Evolutionary conservation across 176 grass and related monocot species (phyloP).

Genomic region (Dactylis glomerata): DNA sequence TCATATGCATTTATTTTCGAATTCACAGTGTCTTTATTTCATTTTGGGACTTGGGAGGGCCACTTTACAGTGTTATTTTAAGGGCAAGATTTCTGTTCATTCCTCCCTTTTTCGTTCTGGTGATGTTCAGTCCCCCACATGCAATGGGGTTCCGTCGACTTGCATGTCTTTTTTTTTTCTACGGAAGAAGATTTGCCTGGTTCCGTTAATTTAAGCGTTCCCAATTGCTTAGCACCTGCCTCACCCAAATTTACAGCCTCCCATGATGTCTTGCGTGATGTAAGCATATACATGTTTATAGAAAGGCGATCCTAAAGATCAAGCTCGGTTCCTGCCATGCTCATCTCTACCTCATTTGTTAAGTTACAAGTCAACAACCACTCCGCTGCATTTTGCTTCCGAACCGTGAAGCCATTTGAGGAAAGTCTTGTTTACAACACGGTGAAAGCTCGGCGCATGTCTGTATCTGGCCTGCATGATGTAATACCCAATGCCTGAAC

Average conservation of each 20-base stretch:
- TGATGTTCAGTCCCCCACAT: not conserved
- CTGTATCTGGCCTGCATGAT: not conserved
- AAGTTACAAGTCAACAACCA: not conserved
- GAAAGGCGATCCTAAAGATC: not conserved
- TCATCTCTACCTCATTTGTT: not conserved
- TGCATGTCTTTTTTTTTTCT: no score
- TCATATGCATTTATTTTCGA: not conserved
- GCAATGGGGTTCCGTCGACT: no score
- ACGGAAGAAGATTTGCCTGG: no score
- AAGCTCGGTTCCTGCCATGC: not conserved
- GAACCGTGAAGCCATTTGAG: not conserved
- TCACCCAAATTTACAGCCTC: not conserved
- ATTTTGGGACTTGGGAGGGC: not conserved
- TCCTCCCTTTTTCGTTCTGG: no score
- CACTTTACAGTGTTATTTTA: not conserved
- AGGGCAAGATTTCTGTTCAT: not conserved
- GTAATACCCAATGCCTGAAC: not conserved
- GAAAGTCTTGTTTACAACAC: not conserved
- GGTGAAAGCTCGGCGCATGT: conserved; percentile 29
- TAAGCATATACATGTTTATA: not conserved
- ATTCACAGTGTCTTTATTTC: not conserved
- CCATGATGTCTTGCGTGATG: not conserved
- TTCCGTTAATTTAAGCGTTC: not conserved
- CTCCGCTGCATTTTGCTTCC: not conserved
- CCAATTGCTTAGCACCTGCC: not conserved